Evolutionary conservation across 495 filamentous ascomycete genomes (phyloP), one percentile per base, ranked within the genome.

Genomic region (Podospora tetraspora): DNA sequence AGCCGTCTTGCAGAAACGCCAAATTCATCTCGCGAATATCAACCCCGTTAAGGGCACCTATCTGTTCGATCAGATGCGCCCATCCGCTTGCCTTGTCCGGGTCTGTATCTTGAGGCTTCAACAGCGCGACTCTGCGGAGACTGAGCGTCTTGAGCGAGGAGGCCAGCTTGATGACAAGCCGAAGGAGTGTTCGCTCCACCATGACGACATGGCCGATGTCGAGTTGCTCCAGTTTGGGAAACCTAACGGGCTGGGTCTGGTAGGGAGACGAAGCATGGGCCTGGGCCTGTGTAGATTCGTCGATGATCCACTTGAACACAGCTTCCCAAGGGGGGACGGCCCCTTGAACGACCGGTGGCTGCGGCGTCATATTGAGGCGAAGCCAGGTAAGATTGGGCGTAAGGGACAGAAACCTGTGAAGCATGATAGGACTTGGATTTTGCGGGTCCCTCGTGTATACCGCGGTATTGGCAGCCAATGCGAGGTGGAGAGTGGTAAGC

Each of bases 401-500:
- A 19, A 62, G 67, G 10, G 68, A 67, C 30, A 82, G 66, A 61
- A 81, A 79, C 29, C 63, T 69, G 24, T 71, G 68, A 25, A 73
- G 43, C 1, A 72, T 60, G 56, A 64, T 66, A 30, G 60, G 43
- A 19, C 3, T 4, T 19, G 1, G 6, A n/a, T 2, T n/a, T 3
- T 52, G 3, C 1, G 16, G 16, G 16, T 19, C 37, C 16, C 37
- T 19, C 16, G 1, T 1, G 43, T 11, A 62, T 22, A 10, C 11
- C 27, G 61, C 7, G 12, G 21, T 19, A 2, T 21, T 22, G 2
- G 7, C 22, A 22, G 13, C 8, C 16, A 62, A 11, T 13, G 19
- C 13, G 11, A 85, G 73, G 52, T 81, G 79, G 11, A 85, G 74
- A 11, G 66, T 71, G 56, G 73, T 72, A 63, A 84, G 72, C 43